Percentiles rank a stretch among this genome's conserved stretches.
Conservation (phyloP, 83 land plant species). For the Thuja plicata region DNA sequence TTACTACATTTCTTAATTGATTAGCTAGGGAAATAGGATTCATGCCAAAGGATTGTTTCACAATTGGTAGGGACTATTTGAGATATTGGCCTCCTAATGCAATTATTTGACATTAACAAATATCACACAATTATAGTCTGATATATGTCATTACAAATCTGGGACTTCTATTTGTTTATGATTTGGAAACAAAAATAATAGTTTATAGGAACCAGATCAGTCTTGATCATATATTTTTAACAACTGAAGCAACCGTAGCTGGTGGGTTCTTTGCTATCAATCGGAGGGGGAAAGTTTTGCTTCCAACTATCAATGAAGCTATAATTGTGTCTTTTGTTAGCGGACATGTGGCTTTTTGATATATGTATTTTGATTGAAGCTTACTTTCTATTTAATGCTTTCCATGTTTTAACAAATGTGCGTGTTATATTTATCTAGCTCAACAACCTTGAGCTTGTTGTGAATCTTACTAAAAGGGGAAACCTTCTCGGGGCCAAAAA, state of each 20-base stretch:
- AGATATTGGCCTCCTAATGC: too few species aligned
- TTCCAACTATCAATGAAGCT: conserved; percentile 96
- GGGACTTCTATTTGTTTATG: too few species aligned
- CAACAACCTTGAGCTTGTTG: conserved; percentile 95
- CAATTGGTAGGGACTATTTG: too few species aligned
- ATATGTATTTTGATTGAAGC: not conserved
- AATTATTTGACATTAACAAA: too few species aligned
- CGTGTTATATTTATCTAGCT: conserved; percentile 40
- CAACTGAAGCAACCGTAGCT: conserved; percentile 77
- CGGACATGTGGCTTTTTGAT: conserved; percentile 77
- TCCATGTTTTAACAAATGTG: not conserved
- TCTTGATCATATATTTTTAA: conserved; percentile 95
- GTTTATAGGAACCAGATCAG: conserved; percentile 96
- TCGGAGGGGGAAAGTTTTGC: conserved; percentile 92
- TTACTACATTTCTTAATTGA: too few species aligned
- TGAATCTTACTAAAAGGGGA: conserved; percentile 95
- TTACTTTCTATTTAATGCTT: not conserved
- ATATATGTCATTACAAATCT: too few species aligned
- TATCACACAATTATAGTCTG: too few species aligned
- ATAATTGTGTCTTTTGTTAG: conserved; percentile 94
- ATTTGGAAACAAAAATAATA: conserved; percentile 92
- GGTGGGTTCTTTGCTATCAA: conserved; percentile 99
- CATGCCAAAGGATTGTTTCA: too few species aligned
- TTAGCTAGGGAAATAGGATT: too few species aligned
- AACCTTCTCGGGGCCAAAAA: conserved; percentile 98